phyloP scores from a whole-genome alignment of 495 filamentous ascomycete genomes.

The Penicillium mononematosum region DNA sequence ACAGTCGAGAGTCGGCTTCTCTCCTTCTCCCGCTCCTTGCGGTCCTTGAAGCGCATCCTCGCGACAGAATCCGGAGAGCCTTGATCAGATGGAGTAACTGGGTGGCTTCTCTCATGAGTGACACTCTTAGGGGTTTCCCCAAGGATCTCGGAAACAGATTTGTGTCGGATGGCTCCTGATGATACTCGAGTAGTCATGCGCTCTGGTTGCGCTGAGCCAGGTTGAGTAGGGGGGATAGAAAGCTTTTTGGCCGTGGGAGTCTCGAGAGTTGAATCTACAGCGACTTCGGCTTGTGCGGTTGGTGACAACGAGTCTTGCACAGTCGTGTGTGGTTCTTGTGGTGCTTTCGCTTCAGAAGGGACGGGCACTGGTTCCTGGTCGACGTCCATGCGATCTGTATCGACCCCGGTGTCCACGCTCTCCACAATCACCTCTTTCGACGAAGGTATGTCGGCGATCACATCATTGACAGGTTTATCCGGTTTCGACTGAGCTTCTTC shows the following conservation, averaged over 20 bases:
- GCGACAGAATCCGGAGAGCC: constrained; percentile 45
- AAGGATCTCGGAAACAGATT: constrained; percentile 71
- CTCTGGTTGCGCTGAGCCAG: constrained; percentile 41
- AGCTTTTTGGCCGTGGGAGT: constrained; percentile 12
- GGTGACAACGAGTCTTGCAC: constrained; percentile 19
- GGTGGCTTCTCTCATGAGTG: constrained; percentile 33
- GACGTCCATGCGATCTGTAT: constrained; percentile 28
- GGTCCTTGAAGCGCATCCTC: constrained; percentile 52
- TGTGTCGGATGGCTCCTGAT: constrained; percentile 67
- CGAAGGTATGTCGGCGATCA: constrained; percentile 8
- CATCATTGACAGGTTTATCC: constrained; percentile 24
- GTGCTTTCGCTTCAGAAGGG: constrained; percentile 14
- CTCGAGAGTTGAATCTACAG: constrained; percentile 16
- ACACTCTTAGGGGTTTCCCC: constrained; percentile 56
- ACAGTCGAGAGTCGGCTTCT: constrained; percentile 72
- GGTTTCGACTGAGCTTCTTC: constrained; percentile 49
- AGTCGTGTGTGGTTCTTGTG: constrained; percentile 12
- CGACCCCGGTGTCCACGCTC: constrained; percentile 16
- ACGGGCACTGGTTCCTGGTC: constrained; percentile 17
- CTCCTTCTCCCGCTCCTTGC: constrained; percentile 59
- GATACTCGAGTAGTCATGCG: constrained; percentile 64
- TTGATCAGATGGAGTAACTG: constrained; percentile 32
- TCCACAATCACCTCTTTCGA: constrained; percentile 32
- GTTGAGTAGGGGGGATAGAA: constrained; percentile 23
- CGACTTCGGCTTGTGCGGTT: constrained; percentile 13